Percentiles rank a stretch among this genome's conserved stretches.
phyloP scores from a whole-genome alignment of 306 rosid genomes.

The Cicer chorassanicum region DNA sequence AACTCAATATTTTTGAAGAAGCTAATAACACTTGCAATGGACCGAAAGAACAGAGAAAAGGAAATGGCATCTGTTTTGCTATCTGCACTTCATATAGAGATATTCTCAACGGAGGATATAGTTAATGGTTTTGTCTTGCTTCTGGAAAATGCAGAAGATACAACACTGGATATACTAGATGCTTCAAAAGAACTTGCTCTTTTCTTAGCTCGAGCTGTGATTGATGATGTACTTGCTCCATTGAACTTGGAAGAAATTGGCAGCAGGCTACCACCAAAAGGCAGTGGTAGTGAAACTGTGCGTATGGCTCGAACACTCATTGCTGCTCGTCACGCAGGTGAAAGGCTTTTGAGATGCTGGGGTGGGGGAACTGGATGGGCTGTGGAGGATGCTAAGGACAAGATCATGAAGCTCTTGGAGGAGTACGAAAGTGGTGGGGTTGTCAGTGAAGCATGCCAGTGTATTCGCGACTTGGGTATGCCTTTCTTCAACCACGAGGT shows the following conservation, averaged over 20 bases:
- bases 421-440: constrained; percentile 96
- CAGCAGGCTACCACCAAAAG: constrained; percentile 63
- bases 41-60: constrained; percentile 94
- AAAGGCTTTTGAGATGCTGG: constrained; percentile 95
- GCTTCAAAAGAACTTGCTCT: constrained; percentile 98
- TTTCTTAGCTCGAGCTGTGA: constrained; percentile 92
- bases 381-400: constrained; percentile 99
- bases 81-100: constrained; percentile 94
- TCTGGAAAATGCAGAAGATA: constrained; percentile 91
- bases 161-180: constrained; percentile 89
- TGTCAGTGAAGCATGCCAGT: constrained; percentile 87
- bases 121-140: constrained; percentile 87
- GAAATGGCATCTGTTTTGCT: constrained; percentile 98
- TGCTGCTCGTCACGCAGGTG: constrained; percentile 97
- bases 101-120: constrained; percentile 90
- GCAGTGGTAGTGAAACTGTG: constrained; percentile 85
- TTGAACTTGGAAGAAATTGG: constrained; percentile 87
- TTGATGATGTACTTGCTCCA: constrained; percentile 92
- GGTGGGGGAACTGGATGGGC: constrained; percentile 99
- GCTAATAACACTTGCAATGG: constrained; percentile 93
- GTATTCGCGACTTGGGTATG: constrained; percentile 93
- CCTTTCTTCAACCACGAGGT: constrained; percentile 99
- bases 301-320: constrained; percentile 77
- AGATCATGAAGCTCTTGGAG: constrained; percentile 88
- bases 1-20: constrained; percentile 91